phyloP scores from a whole-genome alignment of 1,139 yeast genomes.

The Pichia sp. region DNA sequence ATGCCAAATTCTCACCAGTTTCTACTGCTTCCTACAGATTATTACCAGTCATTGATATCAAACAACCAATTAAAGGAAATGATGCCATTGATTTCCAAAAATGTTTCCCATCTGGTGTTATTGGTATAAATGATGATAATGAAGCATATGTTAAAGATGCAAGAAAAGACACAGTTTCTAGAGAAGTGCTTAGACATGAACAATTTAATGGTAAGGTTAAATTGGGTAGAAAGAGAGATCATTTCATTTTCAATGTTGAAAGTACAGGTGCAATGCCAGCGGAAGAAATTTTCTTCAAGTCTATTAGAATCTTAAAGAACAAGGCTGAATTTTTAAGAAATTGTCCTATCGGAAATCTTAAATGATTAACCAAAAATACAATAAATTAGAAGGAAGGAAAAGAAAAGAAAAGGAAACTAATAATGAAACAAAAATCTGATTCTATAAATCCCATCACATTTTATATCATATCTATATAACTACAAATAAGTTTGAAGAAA shows the following conservation, averaged over 20 bases:
- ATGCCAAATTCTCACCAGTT: conserved; percentile 96
- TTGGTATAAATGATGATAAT: conserved; percentile 61
- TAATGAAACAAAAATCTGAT: too few species aligned
- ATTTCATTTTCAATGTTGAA: conserved; percentile 89
- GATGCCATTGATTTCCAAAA: conserved; percentile 72
- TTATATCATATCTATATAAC: too few species aligned
- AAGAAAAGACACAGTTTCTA: conserved; percentile 89
- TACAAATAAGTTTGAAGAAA: too few species aligned
- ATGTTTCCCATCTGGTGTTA: conserved; percentile 91
- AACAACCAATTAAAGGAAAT: conserved; percentile 65
- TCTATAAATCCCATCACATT: too few species aligned
- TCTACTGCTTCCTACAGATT: conserved; percentile 95
- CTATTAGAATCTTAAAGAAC: conserved; percentile 74
- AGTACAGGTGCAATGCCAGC: conserved; percentile 97
- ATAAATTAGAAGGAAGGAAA: not conserved
- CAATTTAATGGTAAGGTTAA: conserved; percentile 86
- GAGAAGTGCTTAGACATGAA: conserved; percentile 90
- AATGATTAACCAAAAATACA: conserved; percentile 8
- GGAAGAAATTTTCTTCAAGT: conserved; percentile 87
- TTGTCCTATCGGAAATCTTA: conserved; percentile 61
- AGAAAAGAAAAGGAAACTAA: not conserved
- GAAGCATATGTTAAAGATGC: conserved; percentile 81
- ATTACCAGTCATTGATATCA: conserved; percentile 82
- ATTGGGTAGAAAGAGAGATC: conserved; percentile 85
- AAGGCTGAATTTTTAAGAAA: conserved; percentile 77